Base-by-base conservation (phyloP, 192 early-diverging fungal genomes). In the Mortierella alpina region DNA sequence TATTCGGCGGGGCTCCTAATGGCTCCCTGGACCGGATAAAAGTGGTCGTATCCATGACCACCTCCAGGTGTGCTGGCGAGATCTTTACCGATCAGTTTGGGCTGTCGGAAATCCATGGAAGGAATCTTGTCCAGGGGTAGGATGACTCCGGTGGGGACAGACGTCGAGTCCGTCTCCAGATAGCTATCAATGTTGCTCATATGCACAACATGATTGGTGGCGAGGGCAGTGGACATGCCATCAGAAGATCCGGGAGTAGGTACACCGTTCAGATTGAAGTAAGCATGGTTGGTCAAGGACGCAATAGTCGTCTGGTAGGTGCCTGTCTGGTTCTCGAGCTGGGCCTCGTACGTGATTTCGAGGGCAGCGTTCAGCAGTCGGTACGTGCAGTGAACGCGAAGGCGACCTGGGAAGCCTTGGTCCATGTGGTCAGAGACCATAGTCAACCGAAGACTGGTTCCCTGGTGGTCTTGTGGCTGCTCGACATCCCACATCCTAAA, bases 231-330 rank as follows among this genome's bases (percentile, higher is more conserved):
- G 6, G 71, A 47, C 8, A 23, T 40, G 23, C 73, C 22, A 91
- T 78, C 8, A 85, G 85, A 12, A 79, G 76, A 11, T 82, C 78
- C 12, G 47, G 45, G 10, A 72, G 84, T 58, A 20, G 77, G 77
- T 44, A 91, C 84, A 18, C 96, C 95, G 47, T 93, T 88, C 44
- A 98, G 83, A 74, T 96, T 96, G 82, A 95, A 97, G 83, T 96
- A 98, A 17, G 93, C 83, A 73, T 98, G 96, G 82, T 92, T 94
- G 12, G 96, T 96, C 12, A 96, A 78, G 54, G 93, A 95, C 12
- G 93, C 75, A 49, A 93, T 78, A 0, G 92, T 94, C 5, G 75
- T 61, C 8, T 88, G 75, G 13, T 86, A 84, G 10, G 55, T 8
- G 12, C 87, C 75, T 8, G 6, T 40, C 12, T 40, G 11, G 8